These are phyloP conservation scores for Kalmusia sp. DNA, from an alignment of 2,329 filamentous ascomycete genomes.

Conservation along the genomic window DNA sequence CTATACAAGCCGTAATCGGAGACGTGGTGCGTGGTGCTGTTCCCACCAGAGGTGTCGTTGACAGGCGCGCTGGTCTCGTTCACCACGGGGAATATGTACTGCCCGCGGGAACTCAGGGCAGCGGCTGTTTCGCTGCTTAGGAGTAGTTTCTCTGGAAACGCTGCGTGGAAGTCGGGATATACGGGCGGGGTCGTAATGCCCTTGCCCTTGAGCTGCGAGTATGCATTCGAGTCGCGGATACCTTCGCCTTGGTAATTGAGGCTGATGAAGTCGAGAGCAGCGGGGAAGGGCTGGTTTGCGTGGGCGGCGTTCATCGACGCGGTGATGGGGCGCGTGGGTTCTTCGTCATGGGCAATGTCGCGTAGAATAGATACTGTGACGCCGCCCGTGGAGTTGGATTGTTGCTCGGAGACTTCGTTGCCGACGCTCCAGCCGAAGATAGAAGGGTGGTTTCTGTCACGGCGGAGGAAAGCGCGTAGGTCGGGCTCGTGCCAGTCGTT, in stretches of 20 bases:
- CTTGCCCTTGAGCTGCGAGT: conserved; percentile 30
- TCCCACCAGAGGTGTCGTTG: conserved; percentile 43
- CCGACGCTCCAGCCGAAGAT: conserved; percentile 61
- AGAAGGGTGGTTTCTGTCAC: conserved; percentile 64
- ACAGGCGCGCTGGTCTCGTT: conserved; percentile 47
- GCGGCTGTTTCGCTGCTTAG: conserved; percentile 44
- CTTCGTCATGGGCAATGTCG: conserved; percentile 55
- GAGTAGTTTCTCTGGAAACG: conserved; percentile 57
- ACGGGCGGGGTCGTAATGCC: conserved; percentile 47
- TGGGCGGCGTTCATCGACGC: conserved; percentile 57
- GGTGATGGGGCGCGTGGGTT: conserved; percentile 55
- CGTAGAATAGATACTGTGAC: conserved; percentile 45
- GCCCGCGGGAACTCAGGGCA: conserved; percentile 58
- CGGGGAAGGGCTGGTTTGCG: conserved; percentile 49
- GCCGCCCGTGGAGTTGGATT: conserved; percentile 39
- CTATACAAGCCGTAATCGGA: conserved; percentile 62
- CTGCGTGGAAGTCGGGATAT: conserved; percentile 55
- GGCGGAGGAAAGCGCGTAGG: conserved; percentile 57
- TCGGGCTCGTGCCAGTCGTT: conserved; percentile 62
- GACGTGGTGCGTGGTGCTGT: conserved; percentile 48
- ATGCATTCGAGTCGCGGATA: conserved; percentile 39
- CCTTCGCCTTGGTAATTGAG: conserved; percentile 66
- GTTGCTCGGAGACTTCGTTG: conserved; percentile 62
- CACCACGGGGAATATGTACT: conserved; percentile 61
- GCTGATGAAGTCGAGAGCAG: conserved; percentile 55